phyloP scores from a whole-genome alignment of 108 stramenopile species.

The Fistulifera pelliculosa region DNA sequence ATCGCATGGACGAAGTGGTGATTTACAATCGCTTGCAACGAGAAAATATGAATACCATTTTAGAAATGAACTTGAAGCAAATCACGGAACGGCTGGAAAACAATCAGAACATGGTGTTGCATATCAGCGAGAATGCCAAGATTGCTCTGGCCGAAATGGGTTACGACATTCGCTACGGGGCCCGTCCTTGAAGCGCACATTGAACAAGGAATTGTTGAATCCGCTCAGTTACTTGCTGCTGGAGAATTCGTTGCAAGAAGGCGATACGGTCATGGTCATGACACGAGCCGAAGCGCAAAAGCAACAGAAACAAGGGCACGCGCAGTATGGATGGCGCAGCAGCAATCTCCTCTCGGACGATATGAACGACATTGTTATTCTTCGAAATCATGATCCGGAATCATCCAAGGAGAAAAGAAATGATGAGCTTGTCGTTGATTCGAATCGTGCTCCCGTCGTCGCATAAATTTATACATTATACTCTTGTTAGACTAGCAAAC shows the following conservation, averaged over 20 bases:
- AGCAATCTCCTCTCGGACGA: conserved; percentile 26
- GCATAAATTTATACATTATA: too few species aligned
- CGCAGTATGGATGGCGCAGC: conserved; percentile 34
- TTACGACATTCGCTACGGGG: conserved; percentile 88
- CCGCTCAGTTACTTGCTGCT: conserved; percentile 65
- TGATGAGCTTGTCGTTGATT: too few species aligned
- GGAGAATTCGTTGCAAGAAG: conserved; percentile 53
- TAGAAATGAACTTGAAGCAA: conserved; percentile 47
- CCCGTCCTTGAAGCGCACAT: conserved; percentile 88
- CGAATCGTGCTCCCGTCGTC: too few species aligned
- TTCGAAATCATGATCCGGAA: conserved; percentile 40
- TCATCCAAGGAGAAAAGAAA: too few species aligned
- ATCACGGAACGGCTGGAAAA: conserved; percentile 49
- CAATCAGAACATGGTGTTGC: conserved; percentile 54
- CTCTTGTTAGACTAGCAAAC: too few species aligned
- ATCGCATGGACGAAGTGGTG: conserved; percentile 68
- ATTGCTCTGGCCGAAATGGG: conserved; percentile 60
- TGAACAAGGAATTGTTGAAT: conserved; percentile 84
- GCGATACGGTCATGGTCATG: conserved; percentile 53
- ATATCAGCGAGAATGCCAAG: conserved; percentile 44
- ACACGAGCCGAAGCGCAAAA: conserved; percentile 59
- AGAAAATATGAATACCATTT: conserved; percentile 60
- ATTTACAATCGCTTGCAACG: conserved; percentile 67
- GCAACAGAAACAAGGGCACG: conserved; percentile 19
- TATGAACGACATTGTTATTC: conserved; percentile 58